Base-by-base conservation (phyloP, 306 rosid species). In the Casuarina cunninghamiana region DNA sequence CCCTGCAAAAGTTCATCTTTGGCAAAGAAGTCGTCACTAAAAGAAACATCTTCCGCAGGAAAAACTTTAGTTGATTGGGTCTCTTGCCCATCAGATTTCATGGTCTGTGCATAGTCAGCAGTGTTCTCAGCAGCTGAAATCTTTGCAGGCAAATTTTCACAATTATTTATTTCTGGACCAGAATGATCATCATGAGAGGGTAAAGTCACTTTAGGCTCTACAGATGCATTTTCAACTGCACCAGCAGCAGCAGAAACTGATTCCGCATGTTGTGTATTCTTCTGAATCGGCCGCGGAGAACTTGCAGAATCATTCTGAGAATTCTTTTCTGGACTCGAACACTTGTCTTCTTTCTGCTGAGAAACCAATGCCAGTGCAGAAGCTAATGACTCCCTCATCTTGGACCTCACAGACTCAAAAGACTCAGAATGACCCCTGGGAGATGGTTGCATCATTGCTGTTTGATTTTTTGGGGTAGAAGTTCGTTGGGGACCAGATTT, bases 1-100 rank as follows among this genome's bases (percentile, higher is more conserved):
- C 96, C 99, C 80, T 93, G 97, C 84, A 96, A 81, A 82, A 96
- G 90, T 42, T 91, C 99, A 72, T 96, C 99, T 89, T 93, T 93
- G 45, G 93, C 89, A 85, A 82, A 89, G 74, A 92, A 84, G 70
- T 78, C 81, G 26, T 93, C 99, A 68, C 91, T 84, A 80, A 90
- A 91, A 63, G 97, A 88, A 80, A 93, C 88, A 73, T 91, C 92
- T 80, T 88, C 90, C 71, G 83, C 88, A 26, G 96, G 84, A 79
- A 95, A 77, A 76, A 85, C 83, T 86, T 83, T 83, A 80, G 72
- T 76, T 38, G 90, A 82, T 53, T 82, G 93, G 83, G 89, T 91
- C 38, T 86, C 98, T 71, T 83, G 91, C 69, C 66, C 86, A 75
- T 78, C 88, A 49, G 72, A 74, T 57, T 80, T 79, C 35, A 83